phyloP scores from a whole-genome alignment of 371 early-diverging fungal species.

The Circinella minor region DNA sequence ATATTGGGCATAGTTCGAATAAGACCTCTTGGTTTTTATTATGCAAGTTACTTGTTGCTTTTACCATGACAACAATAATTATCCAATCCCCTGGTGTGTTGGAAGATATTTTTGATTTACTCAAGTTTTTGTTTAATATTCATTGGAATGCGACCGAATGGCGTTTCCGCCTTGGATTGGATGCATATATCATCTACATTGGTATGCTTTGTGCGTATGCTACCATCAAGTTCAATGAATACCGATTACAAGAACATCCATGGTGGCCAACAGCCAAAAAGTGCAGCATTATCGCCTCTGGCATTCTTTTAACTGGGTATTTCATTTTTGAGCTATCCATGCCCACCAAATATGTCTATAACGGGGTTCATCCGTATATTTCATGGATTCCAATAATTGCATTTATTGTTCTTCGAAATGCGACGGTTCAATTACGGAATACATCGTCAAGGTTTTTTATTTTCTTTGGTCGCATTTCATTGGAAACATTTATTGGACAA shows the following conservation, averaged over 20 bases:
- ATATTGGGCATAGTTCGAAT: constrained; percentile 49
- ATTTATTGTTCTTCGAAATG: constrained; percentile 71
- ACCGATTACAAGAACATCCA: constrained; percentile 41
- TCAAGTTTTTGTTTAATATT: constrained; percentile 48
- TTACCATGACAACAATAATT: constrained; percentile 33
- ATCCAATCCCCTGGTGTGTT: constrained; percentile 52
- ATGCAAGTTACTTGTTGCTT: constrained; percentile 51
- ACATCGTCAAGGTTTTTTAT: constrained; percentile 58
- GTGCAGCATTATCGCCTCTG: constrained; percentile 29
- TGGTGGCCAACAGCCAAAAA: constrained; percentile 44
- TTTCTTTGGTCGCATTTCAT: constrained; percentile 66
- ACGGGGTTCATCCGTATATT: constrained; percentile 63
- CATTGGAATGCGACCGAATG: constrained; percentile 66
- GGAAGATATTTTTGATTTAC: constrained; percentile 39
- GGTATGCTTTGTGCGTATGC: constrained; percentile 61
- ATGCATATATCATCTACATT: constrained; percentile 64
- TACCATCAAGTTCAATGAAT: constrained; percentile 48
- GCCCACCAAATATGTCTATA: constrained; percentile 55
- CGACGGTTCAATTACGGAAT: constrained; percentile 50
- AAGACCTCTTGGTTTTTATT: constrained; percentile 48
- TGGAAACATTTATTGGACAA: constrained; percentile 82
- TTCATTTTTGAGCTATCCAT: constrained; percentile 53
- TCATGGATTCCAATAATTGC: constrained; percentile 67
- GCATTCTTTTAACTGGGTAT: constrained; percentile 47
- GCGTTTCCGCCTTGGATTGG: constrained; percentile 68